A percentile compares a stretch with the other conserved stretches of the same genome.
Conservation (phyloP, 2,329 filamentous ascomycete genomes). For the Magnaporthales sp. region DNA sequence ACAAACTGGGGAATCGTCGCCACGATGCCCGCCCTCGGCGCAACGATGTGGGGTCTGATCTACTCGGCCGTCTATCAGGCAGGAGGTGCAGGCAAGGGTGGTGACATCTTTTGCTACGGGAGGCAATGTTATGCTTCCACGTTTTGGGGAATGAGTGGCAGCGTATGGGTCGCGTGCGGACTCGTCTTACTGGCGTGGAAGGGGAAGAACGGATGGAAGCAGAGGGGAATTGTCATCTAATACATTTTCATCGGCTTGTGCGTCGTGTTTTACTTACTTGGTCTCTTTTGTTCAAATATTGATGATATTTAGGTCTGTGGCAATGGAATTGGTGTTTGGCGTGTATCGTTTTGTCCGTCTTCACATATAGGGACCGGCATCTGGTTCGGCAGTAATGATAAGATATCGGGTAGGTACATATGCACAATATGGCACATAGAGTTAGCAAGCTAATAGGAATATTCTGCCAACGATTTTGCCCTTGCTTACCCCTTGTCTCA, state of each 20-base stretch:
- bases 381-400: neutral
- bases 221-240: conserved; percentile 61
- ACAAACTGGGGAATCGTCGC: conserved; percentile 97
- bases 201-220: conserved; percentile 65
- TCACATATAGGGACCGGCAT: neutral
- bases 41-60: conserved; percentile 83
- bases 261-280: neutral
- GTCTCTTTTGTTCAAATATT: neutral
- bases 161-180: conserved; percentile 67
- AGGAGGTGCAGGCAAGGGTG: conserved; percentile 30
- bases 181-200: conserved; percentile 77
- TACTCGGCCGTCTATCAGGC: conserved; percentile 76
- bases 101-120: conserved; percentile 67
- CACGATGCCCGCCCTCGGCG: conserved; percentile 80
- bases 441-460: neutral
- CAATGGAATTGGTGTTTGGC: neutral
- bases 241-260: neutral
- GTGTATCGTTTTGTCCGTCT: neutral
- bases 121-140: conserved; percentile 69
- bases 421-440: neutral
- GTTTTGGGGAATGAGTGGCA: conserved; percentile 79
- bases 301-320: neutral
- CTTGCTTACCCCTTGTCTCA: neutral
- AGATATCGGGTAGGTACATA: neutral
- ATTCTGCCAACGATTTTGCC: neutral